phyloP scores from a whole-genome alignment of 495 filamentous ascomycete species.

The Physcia stellaris region DNA sequence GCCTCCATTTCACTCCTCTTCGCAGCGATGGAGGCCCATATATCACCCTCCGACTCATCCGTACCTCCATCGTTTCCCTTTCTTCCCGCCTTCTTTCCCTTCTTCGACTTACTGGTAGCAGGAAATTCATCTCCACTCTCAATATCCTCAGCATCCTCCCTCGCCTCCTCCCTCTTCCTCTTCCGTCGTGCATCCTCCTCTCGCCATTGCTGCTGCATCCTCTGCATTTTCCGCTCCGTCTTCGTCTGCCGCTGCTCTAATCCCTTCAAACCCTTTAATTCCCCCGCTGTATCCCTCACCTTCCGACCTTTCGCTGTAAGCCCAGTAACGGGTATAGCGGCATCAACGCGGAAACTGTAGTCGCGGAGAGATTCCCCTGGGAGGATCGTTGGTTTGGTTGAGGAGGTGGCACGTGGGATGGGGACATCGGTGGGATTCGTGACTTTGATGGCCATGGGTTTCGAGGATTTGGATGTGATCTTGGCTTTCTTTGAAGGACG shows the following conservation, averaged over 20 bases:
- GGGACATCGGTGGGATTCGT: slow-evolving; percentile 1
- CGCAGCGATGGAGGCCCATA: slow-evolving; percentile 61
- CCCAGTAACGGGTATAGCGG: slow-evolving; percentile 59
- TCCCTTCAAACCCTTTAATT: slow-evolving; percentile 1
- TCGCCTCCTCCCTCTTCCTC: slow-evolving; percentile 46
- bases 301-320: slow-evolving; percentile 24
- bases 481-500: slow-evolving; percentile 13
- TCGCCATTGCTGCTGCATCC: slow-evolving; percentile 70
- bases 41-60: slow-evolving; percentile 49
- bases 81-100: slow-evolving; percentile 27
- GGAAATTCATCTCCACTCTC: slow-evolving; percentile 44
- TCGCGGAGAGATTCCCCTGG: slow-evolving; percentile 73
- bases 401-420: slow-evolving; percentile 6
- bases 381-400: slow-evolving; percentile 46
- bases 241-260: slow-evolving; percentile 50
- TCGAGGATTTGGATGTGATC: slow-evolving; percentile 9
- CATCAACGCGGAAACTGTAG: slow-evolving; percentile 75
- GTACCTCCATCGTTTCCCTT: slow-evolving; percentile 24
- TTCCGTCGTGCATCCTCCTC: slow-evolving; percentile 42
- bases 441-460: slow-evolving; percentile 10
- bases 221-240: slow-evolving; percentile 71
- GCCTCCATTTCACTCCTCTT: slow-evolving; percentile 40
- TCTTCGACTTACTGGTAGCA: too few relatives aligned
- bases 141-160: slow-evolving; percentile 49
- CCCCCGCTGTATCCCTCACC: slow-evolving; percentile 28